Base-by-base conservation (phyloP, 73 alveolate species). In the Tetrahymena elliotti region DNA sequence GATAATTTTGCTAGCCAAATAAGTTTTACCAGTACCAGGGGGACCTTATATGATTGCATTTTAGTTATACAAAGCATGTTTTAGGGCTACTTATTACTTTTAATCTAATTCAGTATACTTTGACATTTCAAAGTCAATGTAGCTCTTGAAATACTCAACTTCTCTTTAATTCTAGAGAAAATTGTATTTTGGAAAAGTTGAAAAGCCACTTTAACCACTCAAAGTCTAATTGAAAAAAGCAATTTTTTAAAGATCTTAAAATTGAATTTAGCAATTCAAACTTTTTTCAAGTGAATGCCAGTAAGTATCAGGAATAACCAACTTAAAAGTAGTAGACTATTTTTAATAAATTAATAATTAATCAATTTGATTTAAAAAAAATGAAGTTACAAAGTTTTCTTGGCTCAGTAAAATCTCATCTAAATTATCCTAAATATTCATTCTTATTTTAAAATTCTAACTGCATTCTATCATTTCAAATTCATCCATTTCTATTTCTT, bases 21-120 rank as follows among this genome's bases (percentile, higher is more conserved):
- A 97, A 18, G 99, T 98, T 95, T 98, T 98, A 6, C 99, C 99
- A 11, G 99, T 98, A 36, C 99, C 99, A 22, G 99, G 99, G 1
- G 99, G 99, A 3, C 99, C 99, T 95, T 98, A 98, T 92, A 98
- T 88, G 83, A 98, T 84, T 33, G 99, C 98, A 24, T 68, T 68
- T 68, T 68, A 22, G n/a, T 68, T 68, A 24, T 22, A 68, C 88
- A 68, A 31, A 68, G 38, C 88, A 68, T 68, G 88, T 24, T 36
- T 68, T 0, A 68, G 88, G 11, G 88, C 88, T 18, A 68, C 36
- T n/a, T 68, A 1, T 31, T 68, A 10, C 18, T 2, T 22, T 9
- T 68, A 2, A 68, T 68, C 88, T 68, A 68, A 68, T 68, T 68
- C 3, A 0, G 16, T n/a, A 2, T n/a, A 35, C 6, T 68, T n/a